These are phyloP conservation scores for Zymoseptoria brevis DNA, from an alignment of 2,329 filamentous ascomycete species.

Conservation along the genomic window DNA sequence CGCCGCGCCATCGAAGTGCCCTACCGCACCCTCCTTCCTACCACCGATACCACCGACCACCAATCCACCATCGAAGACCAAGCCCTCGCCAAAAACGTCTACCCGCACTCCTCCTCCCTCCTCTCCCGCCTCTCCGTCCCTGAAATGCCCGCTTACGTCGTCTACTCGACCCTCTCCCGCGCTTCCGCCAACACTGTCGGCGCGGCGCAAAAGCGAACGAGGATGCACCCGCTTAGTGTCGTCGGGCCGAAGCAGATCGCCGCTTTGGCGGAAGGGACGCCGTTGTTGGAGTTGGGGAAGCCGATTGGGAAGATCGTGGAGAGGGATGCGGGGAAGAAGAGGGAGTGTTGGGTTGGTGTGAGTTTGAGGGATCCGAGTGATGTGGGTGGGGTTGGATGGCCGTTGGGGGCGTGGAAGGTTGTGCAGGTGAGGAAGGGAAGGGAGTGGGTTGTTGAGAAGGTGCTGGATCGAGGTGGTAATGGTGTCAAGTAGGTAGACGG, in stretches of 20 bases:
- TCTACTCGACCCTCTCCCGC: slow-evolving; percentile 80
- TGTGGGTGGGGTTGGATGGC: slow-evolving; percentile 18
- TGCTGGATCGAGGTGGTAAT: slow-evolving; percentile 25
- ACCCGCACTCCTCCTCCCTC: slow-evolving; percentile 77
- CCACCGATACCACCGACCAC: slow-evolving; percentile 35
- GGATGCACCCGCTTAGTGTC: slow-evolving; percentile 83
- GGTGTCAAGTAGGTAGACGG: not conserved
- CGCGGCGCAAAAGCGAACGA: slow-evolving; percentile 58
- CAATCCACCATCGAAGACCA: slow-evolving; percentile 31
- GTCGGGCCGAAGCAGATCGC: slow-evolving; percentile 68
- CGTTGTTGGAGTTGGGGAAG: slow-evolving; percentile 76
- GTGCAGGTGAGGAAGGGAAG: slow-evolving; percentile 65
- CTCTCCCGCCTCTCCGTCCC: slow-evolving; percentile 60
- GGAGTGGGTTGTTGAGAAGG: slow-evolving; percentile 65
- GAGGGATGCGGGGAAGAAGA: slow-evolving; percentile 41
- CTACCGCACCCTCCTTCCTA: slow-evolving; percentile 75
- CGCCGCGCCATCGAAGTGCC: slow-evolving; percentile 85
- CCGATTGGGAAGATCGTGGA: slow-evolving; percentile 72
- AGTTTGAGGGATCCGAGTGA: slow-evolving; percentile 43
- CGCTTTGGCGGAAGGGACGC: slow-evolving; percentile 73
- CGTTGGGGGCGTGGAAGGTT: slow-evolving; percentile 72
- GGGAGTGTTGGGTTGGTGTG: slow-evolving; percentile 79
- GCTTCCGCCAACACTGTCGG: slow-evolving; percentile 40
- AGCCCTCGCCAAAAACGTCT: slow-evolving; percentile 60
- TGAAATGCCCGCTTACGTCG: slow-evolving; percentile 77